A percentile compares a stretch with the other conserved stretches of the same genome.
phyloP scores from a whole-genome alignment of 2,329 filamentous ascomycete genomes.

The Trichoderma sp. region DNA sequence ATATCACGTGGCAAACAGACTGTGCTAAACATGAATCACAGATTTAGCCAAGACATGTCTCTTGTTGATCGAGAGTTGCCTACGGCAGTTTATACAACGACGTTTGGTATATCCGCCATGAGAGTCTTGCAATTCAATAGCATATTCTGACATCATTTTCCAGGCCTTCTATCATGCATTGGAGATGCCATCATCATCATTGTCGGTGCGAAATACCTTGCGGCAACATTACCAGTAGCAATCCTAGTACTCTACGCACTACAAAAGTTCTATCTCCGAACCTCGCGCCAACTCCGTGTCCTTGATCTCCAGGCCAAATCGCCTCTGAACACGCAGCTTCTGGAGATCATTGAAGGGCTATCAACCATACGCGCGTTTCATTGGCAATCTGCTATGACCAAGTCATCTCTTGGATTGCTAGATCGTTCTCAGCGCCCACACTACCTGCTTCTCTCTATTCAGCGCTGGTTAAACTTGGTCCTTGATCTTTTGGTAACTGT shows the following conservation, averaged over 20 bases:
- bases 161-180: neutral
- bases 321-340: conserved; percentile 40
- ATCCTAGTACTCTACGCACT: conserved; percentile 29
- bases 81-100: conserved; percentile 31
- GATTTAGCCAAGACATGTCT: conserved; percentile 45
- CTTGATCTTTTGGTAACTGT: conserved; percentile 44
- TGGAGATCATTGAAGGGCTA: conserved; percentile 49
- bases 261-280: conserved; percentile 36
- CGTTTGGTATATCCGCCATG: conserved; percentile 42
- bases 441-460: conserved; percentile 52
- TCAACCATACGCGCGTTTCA: conserved; percentile 51
- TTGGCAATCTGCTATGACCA: conserved; percentile 45
- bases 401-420: conserved; percentile 44
- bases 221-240: conserved; percentile 46
- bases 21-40: neutral
- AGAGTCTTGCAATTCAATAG: neutral
- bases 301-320: conserved; percentile 41
- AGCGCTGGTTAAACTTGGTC: conserved; percentile 53
- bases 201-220: conserved; percentile 44
- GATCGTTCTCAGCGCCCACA: conserved; percentile 52
- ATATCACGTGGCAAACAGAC: neutral
- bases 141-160: neutral
- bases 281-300: conserved; percentile 40
- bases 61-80: conserved; percentile 42
- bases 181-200: neutral